Base-by-base conservation (phyloP, 768 basidiomycete genomes). In the Tylopilus intermedius region DNA sequence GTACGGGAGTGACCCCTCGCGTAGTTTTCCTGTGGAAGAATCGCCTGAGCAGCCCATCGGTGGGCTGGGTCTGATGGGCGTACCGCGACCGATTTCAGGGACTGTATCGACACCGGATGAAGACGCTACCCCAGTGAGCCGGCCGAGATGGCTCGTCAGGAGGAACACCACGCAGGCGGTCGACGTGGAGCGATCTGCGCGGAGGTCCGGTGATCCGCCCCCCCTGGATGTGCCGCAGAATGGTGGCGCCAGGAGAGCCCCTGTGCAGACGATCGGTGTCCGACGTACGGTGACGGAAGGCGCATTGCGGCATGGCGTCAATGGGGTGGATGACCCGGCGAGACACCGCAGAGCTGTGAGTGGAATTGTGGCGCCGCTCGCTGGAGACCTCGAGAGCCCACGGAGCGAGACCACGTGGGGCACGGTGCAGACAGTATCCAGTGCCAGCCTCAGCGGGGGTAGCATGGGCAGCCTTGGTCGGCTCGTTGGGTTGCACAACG, bases 331-430 rank as follows among this genome's bases (percentile, higher is more conserved):
- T 40, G 57, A 56, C 15, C 26, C 46, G 11, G 32, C 30, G 6
- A 52, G 55, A 40, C 46, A 27, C 10, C 57, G 45, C 21, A 58
- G 58, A 38, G 35, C 29, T 22, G 42, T 35, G 47, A 58, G 43
- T 5, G 59, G 58, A 14, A 29, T 59, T 10, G 51, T 41, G 39
- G 53, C 26, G 14, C 59, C 66, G 0, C 56, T 64, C n/a, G 47
- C 45, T 0, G 47, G 50, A 5, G 62, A 56, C 50, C 24, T 54
- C 45, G 67, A 65, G 22, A 70, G 67, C 8, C 68, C 67, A 9
- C 58, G 67, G 49, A 70, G 67, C 53, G 67, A 65, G 53, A 69
- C 69, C 15, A 71, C 70, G 2, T 71, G 70, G 70, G 70, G 70
- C 37, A 71, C 70, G n/a, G 60, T 69, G 2, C 62, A 57, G 6